Evolutionary conservation across 1,284 basidiomycete species (phyloP).

Genomic region (Kalmanozyma brasiliensis): DNA sequence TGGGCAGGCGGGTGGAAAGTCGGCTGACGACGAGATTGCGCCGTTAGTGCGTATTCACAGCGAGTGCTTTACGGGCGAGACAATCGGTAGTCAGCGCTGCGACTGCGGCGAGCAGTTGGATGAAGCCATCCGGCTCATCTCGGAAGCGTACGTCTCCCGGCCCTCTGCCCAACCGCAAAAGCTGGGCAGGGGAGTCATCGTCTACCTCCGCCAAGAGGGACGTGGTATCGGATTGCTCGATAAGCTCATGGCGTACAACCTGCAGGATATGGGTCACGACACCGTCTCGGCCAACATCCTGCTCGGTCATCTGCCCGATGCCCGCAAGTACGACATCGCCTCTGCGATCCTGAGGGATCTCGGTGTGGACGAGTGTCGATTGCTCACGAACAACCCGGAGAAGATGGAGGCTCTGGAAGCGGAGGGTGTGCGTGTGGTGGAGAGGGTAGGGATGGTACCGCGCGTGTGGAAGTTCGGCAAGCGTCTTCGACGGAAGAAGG

Average conservation of each 20-base stretch:
- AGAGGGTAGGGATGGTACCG: constrained; percentile 94
- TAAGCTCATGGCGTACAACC: constrained; percentile 96
- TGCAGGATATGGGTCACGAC: constrained; percentile 97
- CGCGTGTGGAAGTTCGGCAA: constrained; percentile 77
- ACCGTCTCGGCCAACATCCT: constrained; percentile 96
- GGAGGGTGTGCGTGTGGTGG: constrained; percentile 83
- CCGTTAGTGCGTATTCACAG: constrained; percentile 96
- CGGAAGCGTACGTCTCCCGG: constrained; percentile 45
- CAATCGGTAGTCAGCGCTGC: constrained; percentile 96
- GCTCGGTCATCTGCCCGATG: constrained; percentile 93
- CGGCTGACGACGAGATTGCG: constrained; percentile 63
- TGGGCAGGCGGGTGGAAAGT: constrained; percentile 57
- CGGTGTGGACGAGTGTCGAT: constrained; percentile 76
- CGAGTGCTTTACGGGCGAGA: constrained; percentile 98
- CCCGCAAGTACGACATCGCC: constrained; percentile 91
- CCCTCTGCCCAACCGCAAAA: constrained; percentile 1
- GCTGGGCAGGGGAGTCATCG: constrained; percentile 78
- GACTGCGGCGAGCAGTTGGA: constrained; percentile 99
- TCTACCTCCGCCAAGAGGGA: constrained; percentile 98
- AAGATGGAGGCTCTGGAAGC: constrained; percentile 87
- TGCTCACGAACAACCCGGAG: constrained; percentile 97
- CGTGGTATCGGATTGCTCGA: constrained; percentile 95
- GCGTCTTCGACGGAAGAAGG: constrained; percentile 17
- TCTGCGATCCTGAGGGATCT: constrained; percentile 89
- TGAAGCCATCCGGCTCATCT: constrained; percentile 92